Evolutionary conservation across 2,329 filamentous ascomycete genomes (phyloP).

Genomic region (Xylariomycetidae sp.): DNA sequence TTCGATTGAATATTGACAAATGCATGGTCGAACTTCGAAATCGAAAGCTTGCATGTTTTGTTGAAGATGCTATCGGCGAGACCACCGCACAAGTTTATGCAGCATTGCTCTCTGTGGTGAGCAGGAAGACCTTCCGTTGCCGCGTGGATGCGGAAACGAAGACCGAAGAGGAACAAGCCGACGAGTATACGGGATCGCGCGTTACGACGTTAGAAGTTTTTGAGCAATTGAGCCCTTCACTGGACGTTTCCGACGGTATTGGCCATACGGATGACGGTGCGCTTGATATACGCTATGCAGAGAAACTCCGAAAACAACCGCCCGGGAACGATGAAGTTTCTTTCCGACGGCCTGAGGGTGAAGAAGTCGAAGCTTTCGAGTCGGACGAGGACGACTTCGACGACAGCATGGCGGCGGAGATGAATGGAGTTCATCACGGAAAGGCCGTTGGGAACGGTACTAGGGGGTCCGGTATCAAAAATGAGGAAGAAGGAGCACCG

Average conservation of each 20-base stretch:
- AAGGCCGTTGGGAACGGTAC: constrained; percentile 17
- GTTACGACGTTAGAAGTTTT: constrained; percentile 55
- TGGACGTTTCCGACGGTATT: constrained; percentile 54
- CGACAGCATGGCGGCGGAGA: constrained; percentile 21
- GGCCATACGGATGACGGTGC: constrained; percentile 43
- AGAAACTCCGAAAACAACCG: constrained; percentile 41
- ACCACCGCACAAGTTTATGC: constrained; percentile 76
- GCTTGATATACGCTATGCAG: constrained; percentile 39
- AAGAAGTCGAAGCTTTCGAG: constrained; percentile 17
- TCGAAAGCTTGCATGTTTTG: constrained; percentile 68
- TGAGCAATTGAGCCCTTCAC: constrained; percentile 44
- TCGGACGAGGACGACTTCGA: constrained; percentile 32
- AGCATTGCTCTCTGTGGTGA: constrained; percentile 65
- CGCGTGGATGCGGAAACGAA: constrained; percentile 52
- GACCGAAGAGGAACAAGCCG: constrained; percentile 33
- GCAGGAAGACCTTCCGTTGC: constrained; percentile 64
- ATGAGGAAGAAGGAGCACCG: constrained; percentile 40
- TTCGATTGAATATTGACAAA: constrained; percentile 82
- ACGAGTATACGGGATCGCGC: constrained; percentile 27
- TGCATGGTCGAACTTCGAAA: constrained; percentile 79
- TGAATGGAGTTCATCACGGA: constrained; percentile 24
- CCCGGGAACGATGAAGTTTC: too few species aligned
- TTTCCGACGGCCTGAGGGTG: too few species aligned
- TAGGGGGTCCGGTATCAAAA: constrained; percentile 30
- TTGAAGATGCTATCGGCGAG: constrained; percentile 64